Evolutionary conservation across 179 eudicot species (phyloP).

Genomic region (Amaranthus tricolor): DNA sequence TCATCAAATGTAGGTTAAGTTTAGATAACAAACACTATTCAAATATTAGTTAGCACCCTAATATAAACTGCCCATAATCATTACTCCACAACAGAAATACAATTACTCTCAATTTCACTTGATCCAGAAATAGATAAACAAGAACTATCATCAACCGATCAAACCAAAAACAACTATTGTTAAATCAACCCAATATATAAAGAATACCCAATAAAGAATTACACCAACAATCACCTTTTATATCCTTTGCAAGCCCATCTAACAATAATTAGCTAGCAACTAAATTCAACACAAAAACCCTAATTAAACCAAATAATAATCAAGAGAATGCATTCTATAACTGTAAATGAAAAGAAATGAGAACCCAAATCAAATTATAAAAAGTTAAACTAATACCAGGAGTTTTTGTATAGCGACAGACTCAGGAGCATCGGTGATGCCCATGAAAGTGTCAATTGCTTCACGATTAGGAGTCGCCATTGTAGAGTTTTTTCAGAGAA

Average conservation of each 20-base stretch:
- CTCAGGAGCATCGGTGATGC: slow-evolving; percentile 66
- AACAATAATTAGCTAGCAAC: too few relatives aligned
- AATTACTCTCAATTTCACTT: neutral
- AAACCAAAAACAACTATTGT: neutral
- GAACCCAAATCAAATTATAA: neutral
- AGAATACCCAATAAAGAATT: neutral
- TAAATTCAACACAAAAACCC: slow-evolving; percentile 16
- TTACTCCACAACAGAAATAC: neutral
- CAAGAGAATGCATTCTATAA: too few relatives aligned
- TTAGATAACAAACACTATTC: too few relatives aligned
- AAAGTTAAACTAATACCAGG: slow-evolving; percentile 35
- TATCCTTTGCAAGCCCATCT: neutral
- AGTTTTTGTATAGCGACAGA: slow-evolving; percentile 47
- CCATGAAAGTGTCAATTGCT: slow-evolving; percentile 61
- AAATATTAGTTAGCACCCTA: neutral
- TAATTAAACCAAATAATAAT: slow-evolving; percentile 15
- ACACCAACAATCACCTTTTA: neutral
- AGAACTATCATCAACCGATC: slow-evolving; percentile 4
- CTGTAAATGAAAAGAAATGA: neutral
- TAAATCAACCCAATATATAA: neutral
- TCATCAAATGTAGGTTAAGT: too few relatives aligned
- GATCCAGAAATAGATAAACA: neutral
- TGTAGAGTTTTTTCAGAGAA: neutral
- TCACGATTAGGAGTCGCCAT: slow-evolving; percentile 61
- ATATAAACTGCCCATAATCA: neutral